These are phyloP conservation scores for Erysiphe neolycopersici DNA, from an alignment of 2,329 filamentous ascomycete genomes.

Conservation along the genomic window DNA sequence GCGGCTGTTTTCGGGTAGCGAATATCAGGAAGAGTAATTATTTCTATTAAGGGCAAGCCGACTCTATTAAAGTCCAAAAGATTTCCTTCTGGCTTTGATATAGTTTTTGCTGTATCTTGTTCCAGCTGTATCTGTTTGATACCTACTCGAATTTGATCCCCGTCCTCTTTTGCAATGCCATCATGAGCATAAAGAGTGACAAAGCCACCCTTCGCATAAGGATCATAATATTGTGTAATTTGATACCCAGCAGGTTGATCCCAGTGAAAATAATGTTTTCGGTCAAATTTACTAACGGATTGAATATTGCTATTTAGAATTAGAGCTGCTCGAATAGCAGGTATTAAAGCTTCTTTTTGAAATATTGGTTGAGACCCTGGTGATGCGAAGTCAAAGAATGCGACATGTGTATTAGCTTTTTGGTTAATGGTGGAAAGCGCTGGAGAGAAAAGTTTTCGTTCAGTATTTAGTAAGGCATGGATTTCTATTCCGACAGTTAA, in stretches of 20 bases:
- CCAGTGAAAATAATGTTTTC: conserved; percentile 98
- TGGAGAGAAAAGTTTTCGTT: conserved; percentile 66
- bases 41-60: conserved; percentile 73
- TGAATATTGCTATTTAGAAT: conserved; percentile 62
- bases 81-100: conserved; percentile 47
- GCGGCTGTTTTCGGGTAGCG: conserved; percentile 71
- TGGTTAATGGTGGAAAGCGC: conserved; percentile 38
- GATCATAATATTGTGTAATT: conserved; percentile 83
- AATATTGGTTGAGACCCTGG: conserved; percentile 76
- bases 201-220: conserved; percentile 40
- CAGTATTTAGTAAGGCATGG: conserved; percentile 81
- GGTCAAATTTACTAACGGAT: conserved; percentile 56
- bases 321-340: conserved; percentile 70
- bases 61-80: conserved; percentile 88
- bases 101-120: conserved; percentile 90
- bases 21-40: conserved; percentile 76
- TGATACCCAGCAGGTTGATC: conserved; percentile 93
- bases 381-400: conserved; percentile 67
- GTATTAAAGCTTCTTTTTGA: conserved; percentile 57
- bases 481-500: conserved; percentile 92
- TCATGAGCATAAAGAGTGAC: conserved; percentile 49
- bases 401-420: conserved; percentile 60
- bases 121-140: conserved; percentile 94
- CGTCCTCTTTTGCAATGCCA: conserved; percentile 51
- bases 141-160: conserved; percentile 40